Conservation (phyloP, 352 stramenopile genomes). For the Phytophthora fragariaefolia region DNA sequence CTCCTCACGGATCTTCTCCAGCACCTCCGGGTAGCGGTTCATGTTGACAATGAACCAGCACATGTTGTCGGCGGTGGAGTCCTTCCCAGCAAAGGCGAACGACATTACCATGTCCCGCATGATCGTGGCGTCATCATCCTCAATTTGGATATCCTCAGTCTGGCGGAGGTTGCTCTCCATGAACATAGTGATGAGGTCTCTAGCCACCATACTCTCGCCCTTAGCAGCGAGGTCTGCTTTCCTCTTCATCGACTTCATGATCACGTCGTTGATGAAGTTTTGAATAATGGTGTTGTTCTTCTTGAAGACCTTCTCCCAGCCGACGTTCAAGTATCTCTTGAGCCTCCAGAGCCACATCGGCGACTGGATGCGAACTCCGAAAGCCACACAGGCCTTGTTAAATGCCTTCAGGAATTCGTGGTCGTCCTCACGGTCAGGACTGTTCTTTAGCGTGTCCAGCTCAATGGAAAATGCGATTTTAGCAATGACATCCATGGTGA, state of each 20-base stretch:
- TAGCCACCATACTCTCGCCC: constrained; percentile 37
- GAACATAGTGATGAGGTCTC: constrained; percentile 56
- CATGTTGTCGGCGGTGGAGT: constrained; percentile 74
- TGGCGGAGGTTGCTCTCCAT: constrained; percentile 45
- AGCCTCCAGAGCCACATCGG: constrained; percentile 49
- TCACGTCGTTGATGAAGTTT: constrained; percentile 55
- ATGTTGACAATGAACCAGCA: constrained; percentile 81
- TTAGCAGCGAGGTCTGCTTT: constrained; percentile 60
- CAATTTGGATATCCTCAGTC: constrained; percentile 31
- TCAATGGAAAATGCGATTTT: constrained; percentile 63
- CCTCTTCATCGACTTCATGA: constrained; percentile 52
- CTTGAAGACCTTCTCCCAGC: constrained; percentile 48
- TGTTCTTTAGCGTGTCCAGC: constrained; percentile 47
- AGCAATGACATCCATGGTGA: constrained; percentile 70
- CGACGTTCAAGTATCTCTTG: constrained; percentile 41
- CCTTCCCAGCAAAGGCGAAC: constrained; percentile 77
- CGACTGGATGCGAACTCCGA: constrained; percentile 40
- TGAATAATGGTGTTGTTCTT: constrained; percentile 51
- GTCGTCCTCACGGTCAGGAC: constrained; percentile 40
- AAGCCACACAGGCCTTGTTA: constrained; percentile 38
- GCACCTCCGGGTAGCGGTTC: constrained; percentile 52
- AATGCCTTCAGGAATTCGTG: constrained; percentile 60
- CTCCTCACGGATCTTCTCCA: constrained; percentile 62
- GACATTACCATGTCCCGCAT: constrained; percentile 80
- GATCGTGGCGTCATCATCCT: constrained; percentile 44